Conservation (phyloP, 176 grass and related monocot genomes). For the Hordeum vulgare region DNA sequence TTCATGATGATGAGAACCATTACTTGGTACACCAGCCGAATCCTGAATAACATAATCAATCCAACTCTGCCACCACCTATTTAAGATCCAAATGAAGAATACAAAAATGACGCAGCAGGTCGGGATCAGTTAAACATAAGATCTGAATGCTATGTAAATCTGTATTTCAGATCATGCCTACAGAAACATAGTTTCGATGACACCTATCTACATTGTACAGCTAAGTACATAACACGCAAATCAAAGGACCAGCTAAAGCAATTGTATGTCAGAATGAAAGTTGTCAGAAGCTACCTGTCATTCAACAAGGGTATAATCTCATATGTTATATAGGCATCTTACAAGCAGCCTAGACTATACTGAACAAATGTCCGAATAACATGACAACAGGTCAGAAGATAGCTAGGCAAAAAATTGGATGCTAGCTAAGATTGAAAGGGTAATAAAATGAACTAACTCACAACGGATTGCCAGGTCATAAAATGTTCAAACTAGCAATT, state of each 20-base stretch:
- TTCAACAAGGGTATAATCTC: background rate
- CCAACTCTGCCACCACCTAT: conserved; percentile 99
- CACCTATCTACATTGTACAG: background rate
- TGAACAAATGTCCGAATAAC: conserved; percentile 7
- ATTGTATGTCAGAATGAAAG: background rate
- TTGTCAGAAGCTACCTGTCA: background rate
- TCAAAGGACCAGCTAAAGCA: background rate
- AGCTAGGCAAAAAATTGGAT: background rate
- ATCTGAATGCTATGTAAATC: background rate
- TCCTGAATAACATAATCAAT: conserved; percentile 96
- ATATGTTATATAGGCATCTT: background rate
- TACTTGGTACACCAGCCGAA: conserved; percentile 49
- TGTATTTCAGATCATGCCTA: conserved; percentile 6
- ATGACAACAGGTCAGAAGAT: background rate
- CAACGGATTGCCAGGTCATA: background rate
- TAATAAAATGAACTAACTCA: background rate
- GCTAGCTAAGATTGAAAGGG: background rate
- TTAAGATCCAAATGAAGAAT: conserved; percentile 3
- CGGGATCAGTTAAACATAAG: background rate
- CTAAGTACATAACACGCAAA: background rate
- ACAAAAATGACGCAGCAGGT: conserved; percentile 3
- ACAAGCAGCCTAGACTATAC: background rate
- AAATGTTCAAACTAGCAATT: conserved; percentile 7
- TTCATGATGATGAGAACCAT: conserved; percentile 68
- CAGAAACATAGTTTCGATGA: background rate